Evolutionary conservation across 139 green algal genomes (phyloP), one percentile per base, ranked within the genome.

Genomic region (Closterium sp.): DNA sequence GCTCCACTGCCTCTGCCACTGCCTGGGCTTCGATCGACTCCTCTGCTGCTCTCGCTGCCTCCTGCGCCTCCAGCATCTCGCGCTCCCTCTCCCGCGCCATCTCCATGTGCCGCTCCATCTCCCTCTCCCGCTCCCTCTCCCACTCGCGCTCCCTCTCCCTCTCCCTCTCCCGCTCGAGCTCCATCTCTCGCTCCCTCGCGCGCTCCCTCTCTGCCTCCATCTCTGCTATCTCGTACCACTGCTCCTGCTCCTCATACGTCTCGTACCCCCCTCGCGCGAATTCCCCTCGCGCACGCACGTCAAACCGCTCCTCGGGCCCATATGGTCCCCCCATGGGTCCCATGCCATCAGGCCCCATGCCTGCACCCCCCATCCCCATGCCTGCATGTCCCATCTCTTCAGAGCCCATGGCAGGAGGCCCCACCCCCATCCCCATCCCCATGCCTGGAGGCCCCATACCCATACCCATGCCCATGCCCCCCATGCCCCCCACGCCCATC

Each of bases 41-140:
- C 30, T 88, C 81, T 34, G 81, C 81, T 86, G 81, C n/a, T 86
- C 81, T 86, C 21, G n/a, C 43, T 86, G n/a, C 81, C 30, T 86
- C 81, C 81, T 33, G n/a, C 81, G 30, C 81, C 81, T 86, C 25
- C 81, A 86, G 19, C 81, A 34, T 86, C 30, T 86, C 81, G 21
- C 31, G 81, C 19, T 86, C 81, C 81, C 19, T 33, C 6, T 32
- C 81, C 25, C 30, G n/a, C 1, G 81, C 81, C 30, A 32, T 86
- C 6, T 23, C 81, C 81, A 32, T 86, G 30, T 32, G n/a, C 81
- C 21, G 30, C 30, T 32, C 81, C 31, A 34, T 33, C 81, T 31
- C 81, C 19, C 30, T 86, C 81, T 86, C 81, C 81, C 30, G 81
- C 43, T 69, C 43, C 81, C 81, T 86, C 81, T 86, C 30, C 81